phyloP scores from a whole-genome alignment of 495 filamentous ascomycete genomes.

The Neurospora tetrasperma region DNA sequence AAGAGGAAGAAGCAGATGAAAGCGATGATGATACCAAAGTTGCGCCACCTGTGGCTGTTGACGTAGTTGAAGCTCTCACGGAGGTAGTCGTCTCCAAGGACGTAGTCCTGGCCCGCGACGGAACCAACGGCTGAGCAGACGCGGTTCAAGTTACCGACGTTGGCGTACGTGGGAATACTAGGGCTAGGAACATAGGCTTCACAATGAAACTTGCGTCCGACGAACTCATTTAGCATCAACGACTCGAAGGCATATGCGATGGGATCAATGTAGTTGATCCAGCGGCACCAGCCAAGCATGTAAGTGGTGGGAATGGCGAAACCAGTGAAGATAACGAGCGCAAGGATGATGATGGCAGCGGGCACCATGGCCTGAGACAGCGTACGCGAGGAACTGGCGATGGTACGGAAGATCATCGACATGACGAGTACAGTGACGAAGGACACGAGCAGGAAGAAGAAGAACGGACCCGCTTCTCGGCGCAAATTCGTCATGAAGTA shows the following conservation, averaged over 20 bases:
- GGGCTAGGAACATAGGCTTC: slow-evolving; percentile 48
- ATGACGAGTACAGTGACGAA: slow-evolving; percentile 58
- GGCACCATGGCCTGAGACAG: slow-evolving; percentile 78
- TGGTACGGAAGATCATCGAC: slow-evolving; percentile 76
- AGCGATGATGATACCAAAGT: slow-evolving; percentile 68
- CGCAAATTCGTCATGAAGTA: slow-evolving; percentile 85
- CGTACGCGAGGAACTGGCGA: slow-evolving; percentile 68
- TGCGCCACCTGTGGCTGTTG: slow-evolving; percentile 59
- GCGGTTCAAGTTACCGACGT: slow-evolving; percentile 28
- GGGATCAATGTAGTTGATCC: slow-evolving; percentile 82
- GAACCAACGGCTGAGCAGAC: slow-evolving; percentile 58
- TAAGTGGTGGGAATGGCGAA: slow-evolving; percentile 70
- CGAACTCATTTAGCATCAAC: slow-evolving; percentile 87
- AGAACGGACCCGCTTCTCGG: slow-evolving; percentile 69
- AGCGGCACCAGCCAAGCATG: slow-evolving; percentile 78
- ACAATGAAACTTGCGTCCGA: slow-evolving; percentile 53
- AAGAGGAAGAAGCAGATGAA: slow-evolving; percentile 60
- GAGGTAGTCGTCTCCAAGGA: slow-evolving; percentile 62
- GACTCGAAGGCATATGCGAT: slow-evolving; percentile 81
- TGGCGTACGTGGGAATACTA: slow-evolving; percentile 32
- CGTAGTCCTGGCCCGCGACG: slow-evolving; percentile 39
- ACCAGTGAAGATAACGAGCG: slow-evolving; percentile 79
- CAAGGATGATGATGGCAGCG: slow-evolving; percentile 70
- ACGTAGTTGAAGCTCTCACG: slow-evolving; percentile 50
- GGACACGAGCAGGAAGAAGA: slow-evolving; percentile 65